Conservation (phyloP, 176 grass and related monocot genomes). For the Eragrostis nindensis region DNA sequence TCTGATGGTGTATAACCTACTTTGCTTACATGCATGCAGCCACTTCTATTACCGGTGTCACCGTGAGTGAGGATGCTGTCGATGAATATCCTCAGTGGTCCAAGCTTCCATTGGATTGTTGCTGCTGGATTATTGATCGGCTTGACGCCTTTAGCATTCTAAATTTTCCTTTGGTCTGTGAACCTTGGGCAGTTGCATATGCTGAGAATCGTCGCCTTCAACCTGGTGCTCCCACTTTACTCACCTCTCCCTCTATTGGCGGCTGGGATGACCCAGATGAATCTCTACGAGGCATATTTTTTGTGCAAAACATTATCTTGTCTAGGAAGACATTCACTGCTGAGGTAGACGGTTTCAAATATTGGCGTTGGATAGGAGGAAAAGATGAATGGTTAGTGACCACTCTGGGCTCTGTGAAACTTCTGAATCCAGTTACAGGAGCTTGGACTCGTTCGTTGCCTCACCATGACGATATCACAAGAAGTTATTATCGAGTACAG, state of each 20-base stretch:
- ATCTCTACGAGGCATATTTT: not conserved
- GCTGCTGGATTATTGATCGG: not conserved
- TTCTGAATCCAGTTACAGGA: not conserved
- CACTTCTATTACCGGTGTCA: not conserved
- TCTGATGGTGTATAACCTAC: not conserved
- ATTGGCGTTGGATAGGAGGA: not conserved
- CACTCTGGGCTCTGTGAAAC: not conserved
- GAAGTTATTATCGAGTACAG: not conserved
- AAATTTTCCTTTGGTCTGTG: not conserved
- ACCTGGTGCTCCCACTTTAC: not conserved
- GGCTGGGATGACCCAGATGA: not conserved
- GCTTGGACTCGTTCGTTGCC: not conserved
- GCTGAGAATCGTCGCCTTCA: not conserved
- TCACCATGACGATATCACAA: too few species aligned
- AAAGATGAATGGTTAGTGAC: slow-evolving; percentile 19
- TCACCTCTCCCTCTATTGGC: not conserved
- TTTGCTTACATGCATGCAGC: not conserved
- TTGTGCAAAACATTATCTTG: not conserved
- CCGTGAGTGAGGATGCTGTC: not conserved
- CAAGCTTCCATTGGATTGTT: not conserved
- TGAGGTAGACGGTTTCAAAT: not conserved
- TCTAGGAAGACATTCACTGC: not conserved
- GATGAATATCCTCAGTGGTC: not conserved
- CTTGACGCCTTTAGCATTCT: not conserved
- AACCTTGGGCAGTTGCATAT: not conserved